Evolutionary conservation across 2,329 filamentous ascomycete species (phyloP).

Genomic region (Alternaria arborescens): DNA sequence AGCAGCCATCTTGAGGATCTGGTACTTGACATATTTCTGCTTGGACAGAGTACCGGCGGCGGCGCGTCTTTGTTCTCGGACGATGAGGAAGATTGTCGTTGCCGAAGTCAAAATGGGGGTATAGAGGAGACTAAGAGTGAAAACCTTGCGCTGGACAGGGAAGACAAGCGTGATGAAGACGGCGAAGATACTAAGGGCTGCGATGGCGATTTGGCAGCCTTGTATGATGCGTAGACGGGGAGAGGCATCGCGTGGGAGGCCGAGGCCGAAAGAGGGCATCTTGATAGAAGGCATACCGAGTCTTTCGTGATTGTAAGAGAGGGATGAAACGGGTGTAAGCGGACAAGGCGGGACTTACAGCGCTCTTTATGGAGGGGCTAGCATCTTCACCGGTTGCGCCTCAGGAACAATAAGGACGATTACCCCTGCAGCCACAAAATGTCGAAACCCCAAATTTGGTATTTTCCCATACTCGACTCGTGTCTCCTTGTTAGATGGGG

Average conservation of each 20-base stretch:
- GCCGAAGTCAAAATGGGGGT: constrained; percentile 30
- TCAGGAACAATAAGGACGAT: constrained; percentile 7
- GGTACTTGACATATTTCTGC: constrained; percentile 34
- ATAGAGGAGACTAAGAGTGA: constrained; percentile 37
- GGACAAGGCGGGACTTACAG: neutral
- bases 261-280: neutral
- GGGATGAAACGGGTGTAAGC: neutral
- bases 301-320: neutral
- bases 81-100: constrained; percentile 29
- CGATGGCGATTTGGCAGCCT: constrained; percentile 25
- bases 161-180: constrained; percentile 29
- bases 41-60: constrained; percentile 27
- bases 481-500: constrained; percentile 14
- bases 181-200: constrained; percentile 23
- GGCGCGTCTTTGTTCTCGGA: constrained; percentile 30
- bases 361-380: constrained; percentile 24
- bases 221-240: constrained; percentile 33
- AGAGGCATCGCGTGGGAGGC: constrained; percentile 20
- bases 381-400: constrained; percentile 33
- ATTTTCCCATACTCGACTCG: constrained; percentile 17
- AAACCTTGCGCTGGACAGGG: constrained; percentile 29
- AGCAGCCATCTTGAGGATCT: constrained; percentile 31
- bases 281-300: neutral
- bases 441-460: constrained; percentile 11
- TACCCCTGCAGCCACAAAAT: constrained; percentile 6